phyloP scores from a whole-genome alignment of 352 stramenopile species.

The Phytopythium oedochilum region DNA sequence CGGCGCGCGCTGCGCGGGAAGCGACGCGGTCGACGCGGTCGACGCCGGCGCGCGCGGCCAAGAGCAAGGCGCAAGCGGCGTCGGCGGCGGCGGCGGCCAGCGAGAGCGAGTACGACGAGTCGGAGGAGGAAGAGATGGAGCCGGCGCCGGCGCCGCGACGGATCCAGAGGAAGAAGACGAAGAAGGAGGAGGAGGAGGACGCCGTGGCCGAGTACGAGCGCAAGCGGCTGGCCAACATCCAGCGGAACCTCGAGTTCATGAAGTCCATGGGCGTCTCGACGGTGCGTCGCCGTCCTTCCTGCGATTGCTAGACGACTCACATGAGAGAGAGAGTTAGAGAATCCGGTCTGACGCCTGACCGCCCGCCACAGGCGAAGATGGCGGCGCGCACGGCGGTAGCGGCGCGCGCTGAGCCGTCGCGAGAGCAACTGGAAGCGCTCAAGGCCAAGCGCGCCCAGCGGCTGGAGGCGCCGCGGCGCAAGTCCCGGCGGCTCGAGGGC shows the following conservation, averaged over 20 bases:
- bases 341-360: background rate
- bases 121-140: conserved; percentile 1
- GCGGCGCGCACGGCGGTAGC: conserved; percentile 41
- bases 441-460: conserved; percentile 19
- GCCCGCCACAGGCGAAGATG: conserved; percentile 42
- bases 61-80: background rate
- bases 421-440: background rate
- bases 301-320: background rate
- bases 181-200: conserved; percentile 4
- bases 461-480: conserved; percentile 27
- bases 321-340: too few relatives aligned
- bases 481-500: conserved; percentile 60
- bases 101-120: background rate
- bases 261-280: conserved; percentile 76
- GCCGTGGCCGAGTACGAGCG: conserved; percentile 72
- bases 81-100: background rate
- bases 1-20: background rate
- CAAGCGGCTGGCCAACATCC: conserved; percentile 79
- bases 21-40: background rate
- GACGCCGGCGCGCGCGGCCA: conserved; percentile 1
- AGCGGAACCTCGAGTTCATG: conserved; percentile 84
- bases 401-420: conserved; percentile 2
- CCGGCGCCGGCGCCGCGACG: background rate
- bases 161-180: background rate
- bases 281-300: conserved; percentile 14